Evolutionary conservation across 2,329 filamentous ascomycete genomes (phyloP).

Genomic region (Diaporthe australafricana): DNA sequence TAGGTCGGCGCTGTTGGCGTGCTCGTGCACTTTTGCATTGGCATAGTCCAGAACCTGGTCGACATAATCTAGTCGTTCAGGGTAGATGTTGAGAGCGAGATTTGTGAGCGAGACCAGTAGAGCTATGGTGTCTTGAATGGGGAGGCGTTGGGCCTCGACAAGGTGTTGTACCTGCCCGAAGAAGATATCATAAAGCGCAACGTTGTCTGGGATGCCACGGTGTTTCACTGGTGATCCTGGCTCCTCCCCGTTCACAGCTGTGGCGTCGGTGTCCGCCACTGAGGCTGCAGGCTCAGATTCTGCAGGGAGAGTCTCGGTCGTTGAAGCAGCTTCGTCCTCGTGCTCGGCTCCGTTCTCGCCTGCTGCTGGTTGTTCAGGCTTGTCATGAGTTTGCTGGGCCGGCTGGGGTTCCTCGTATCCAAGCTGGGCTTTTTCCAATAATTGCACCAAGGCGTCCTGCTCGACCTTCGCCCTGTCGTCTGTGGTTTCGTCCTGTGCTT

Average conservation of each 20-base stretch:
- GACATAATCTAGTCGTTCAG: slow-evolving; percentile 90
- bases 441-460: slow-evolving; percentile 81
- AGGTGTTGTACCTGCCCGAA: slow-evolving; percentile 95
- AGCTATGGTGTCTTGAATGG: slow-evolving; percentile 94
- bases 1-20: slow-evolving; percentile 93
- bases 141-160: slow-evolving; percentile 89
- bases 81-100: slow-evolving; percentile 95
- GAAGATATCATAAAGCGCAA: slow-evolving; percentile 97
- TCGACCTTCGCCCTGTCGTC: slow-evolving; percentile 83
- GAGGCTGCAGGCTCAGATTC: slow-evolving; percentile 53
- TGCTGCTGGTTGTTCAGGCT: slow-evolving; percentile 40
- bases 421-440: slow-evolving; percentile 83
- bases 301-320: slow-evolving; percentile 44
- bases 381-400: slow-evolving; percentile 39
- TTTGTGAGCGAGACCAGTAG: slow-evolving; percentile 94
- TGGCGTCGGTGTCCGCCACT: slow-evolving; percentile 59
- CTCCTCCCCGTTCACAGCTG: slow-evolving; percentile 58
- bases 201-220: slow-evolving; percentile 75
- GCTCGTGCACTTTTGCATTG: slow-evolving; percentile 85
- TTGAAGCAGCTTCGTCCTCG: slow-evolving; percentile 49
- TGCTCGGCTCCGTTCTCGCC: slow-evolving; percentile 52
- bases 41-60: slow-evolving; percentile 94
- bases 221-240: slow-evolving; percentile 48
- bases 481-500: slow-evolving; percentile 77
- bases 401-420: slow-evolving; percentile 61